These are phyloP conservation scores for Pyrus bretschneideri DNA, from an alignment of 306 rosid species.

Conservation along the genomic window DNA sequence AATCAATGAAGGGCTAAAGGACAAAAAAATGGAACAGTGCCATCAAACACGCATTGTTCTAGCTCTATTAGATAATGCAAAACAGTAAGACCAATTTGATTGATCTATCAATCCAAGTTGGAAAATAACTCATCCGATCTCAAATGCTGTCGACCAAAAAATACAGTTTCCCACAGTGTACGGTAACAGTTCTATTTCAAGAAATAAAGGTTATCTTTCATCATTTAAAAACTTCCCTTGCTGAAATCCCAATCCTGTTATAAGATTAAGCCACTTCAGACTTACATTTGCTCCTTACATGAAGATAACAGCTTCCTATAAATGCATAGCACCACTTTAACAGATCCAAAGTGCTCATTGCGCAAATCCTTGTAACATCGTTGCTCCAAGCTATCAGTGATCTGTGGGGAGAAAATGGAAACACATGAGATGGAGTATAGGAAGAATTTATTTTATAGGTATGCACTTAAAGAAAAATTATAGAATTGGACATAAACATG, in stretches of 20 bases:
- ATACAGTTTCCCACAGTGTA: not conserved
- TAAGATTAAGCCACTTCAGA: constrained; percentile 20
- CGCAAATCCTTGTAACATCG: constrained; percentile 88
- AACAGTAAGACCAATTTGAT: too few relatives aligned
- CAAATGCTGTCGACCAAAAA: not conserved
- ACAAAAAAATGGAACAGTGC: too few relatives aligned
- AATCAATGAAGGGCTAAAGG: too few relatives aligned
- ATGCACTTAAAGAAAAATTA: not conserved
- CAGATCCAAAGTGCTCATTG: constrained; percentile 63
- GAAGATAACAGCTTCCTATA: constrained; percentile 62
- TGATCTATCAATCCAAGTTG: too few relatives aligned
- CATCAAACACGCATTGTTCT: too few relatives aligned
- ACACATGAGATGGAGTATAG: constrained; percentile 11
- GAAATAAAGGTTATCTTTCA: not conserved
- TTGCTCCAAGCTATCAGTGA: constrained; percentile 70
- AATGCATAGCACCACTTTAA: constrained; percentile 57
- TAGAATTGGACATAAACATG: not conserved
- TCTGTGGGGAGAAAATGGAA: constrained; percentile 42
- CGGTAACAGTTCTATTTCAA: too few relatives aligned
- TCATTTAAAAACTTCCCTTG: not conserved
- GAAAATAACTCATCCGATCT: too few relatives aligned
- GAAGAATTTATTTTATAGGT: not conserved
- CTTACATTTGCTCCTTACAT: constrained; percentile 94
- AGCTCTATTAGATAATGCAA: too few relatives aligned
- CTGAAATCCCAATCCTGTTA: not conserved